Evolutionary conservation across 345 rosid species (phyloP).

Genomic region (Jatropha curcas): DNA sequence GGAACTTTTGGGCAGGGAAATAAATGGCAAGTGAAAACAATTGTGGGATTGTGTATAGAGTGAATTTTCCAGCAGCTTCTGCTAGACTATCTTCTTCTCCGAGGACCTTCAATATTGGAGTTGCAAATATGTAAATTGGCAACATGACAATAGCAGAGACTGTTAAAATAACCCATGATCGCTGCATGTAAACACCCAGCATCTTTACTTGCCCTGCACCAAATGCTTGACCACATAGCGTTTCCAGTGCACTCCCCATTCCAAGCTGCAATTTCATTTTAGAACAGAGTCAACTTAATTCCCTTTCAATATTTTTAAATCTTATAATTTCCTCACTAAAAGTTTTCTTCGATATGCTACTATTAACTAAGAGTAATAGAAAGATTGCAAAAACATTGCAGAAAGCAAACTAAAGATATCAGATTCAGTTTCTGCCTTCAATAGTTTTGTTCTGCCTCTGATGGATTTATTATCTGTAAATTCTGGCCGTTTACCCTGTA

Average conservation of each 20-base stretch:
- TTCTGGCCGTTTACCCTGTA: too few relatives aligned
- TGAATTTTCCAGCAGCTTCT: constrained; percentile 57
- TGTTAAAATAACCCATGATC: constrained; percentile 68
- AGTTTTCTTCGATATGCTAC: not conserved
- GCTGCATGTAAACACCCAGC: constrained; percentile 80
- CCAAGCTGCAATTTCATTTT: constrained; percentile 56
- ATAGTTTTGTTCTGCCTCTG: too few relatives aligned
- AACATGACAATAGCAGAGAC: constrained; percentile 44
- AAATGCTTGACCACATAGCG: constrained; percentile 89
- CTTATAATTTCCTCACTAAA: not conserved
- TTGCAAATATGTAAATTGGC: constrained; percentile 63
- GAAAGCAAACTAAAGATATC: too few relatives aligned
- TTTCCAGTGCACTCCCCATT: constrained; percentile 92
- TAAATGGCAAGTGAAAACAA: constrained; percentile 63
- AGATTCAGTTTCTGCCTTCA: too few relatives aligned
- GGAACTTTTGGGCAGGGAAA: constrained; percentile 69
- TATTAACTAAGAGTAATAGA: too few relatives aligned
- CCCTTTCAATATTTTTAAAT: not conserved
- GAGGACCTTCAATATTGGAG: constrained; percentile 57
- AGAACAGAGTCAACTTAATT: not conserved
- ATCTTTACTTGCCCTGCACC: constrained; percentile 75
- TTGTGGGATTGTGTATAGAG: constrained; percentile 54
- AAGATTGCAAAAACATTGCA: too few relatives aligned
- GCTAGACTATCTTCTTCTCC: constrained; percentile 62
- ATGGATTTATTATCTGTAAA: too few relatives aligned